phyloP scores from a whole-genome alignment of 805 yeast species.

The Wickerhamiella alocasiicola region DNA sequence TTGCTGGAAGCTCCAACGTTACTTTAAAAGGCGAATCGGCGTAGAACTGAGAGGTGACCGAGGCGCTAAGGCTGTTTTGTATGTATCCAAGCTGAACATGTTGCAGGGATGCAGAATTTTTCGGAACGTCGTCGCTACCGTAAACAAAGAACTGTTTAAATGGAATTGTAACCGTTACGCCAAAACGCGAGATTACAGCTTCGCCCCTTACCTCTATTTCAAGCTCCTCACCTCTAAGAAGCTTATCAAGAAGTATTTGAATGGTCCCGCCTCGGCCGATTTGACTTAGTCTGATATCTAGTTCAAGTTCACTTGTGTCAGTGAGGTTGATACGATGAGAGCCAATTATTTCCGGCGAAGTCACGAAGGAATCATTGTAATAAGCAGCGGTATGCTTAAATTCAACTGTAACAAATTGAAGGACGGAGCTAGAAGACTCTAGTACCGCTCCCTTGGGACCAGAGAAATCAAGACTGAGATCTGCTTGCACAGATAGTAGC shows the following conservation, averaged over 20 bases:
- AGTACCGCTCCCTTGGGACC: background rate
- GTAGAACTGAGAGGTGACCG: background rate
- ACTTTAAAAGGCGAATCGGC: conserved; percentile 2
- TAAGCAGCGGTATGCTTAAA: background rate
- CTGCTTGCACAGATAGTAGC: background rate
- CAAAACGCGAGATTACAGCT: conserved; percentile 13
- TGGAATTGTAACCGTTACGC: conserved; percentile 13
- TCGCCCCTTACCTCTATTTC: conserved; percentile 12
- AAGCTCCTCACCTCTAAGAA: conserved; percentile 3
- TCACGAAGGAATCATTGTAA: background rate
- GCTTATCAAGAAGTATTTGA: conserved; percentile 7
- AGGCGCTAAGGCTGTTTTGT: background rate
- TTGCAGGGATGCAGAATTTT: background rate
- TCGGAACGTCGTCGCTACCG: background rate
- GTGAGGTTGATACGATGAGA: background rate
- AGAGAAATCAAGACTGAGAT: background rate
- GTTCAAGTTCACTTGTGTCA: background rate
- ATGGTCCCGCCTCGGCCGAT: conserved; percentile 17
- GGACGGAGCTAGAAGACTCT: background rate
- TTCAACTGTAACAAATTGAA: background rate
- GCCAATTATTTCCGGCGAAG: background rate
- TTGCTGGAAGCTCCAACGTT: conserved; percentile 18
- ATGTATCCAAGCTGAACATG: background rate
- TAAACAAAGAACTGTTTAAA: conserved; percentile 1
- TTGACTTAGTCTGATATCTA: conserved; percentile 10